Percentiles rank a stretch among this genome's conserved stretches.
Evolutionary conservation across 1,284 basidiomycete genomes (phyloP).

Genomic region (Cutaneotrichosporon cutaneum): DNA sequence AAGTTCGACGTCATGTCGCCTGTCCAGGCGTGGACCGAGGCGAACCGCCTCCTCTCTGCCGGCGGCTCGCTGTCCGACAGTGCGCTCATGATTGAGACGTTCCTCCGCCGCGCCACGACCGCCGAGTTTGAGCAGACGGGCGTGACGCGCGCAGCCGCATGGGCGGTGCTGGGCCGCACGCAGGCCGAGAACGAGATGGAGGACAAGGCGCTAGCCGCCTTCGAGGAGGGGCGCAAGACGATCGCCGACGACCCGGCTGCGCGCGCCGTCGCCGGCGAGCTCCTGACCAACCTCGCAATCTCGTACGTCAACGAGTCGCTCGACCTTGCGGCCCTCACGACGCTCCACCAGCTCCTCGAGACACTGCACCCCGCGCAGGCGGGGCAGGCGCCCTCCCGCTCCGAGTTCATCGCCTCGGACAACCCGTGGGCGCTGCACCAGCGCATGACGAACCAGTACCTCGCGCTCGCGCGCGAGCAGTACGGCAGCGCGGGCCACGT

Average conservation of each 20-base stretch:
- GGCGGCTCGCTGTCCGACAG: slow-evolving; percentile 84
- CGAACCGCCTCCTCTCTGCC: slow-evolving; percentile 60
- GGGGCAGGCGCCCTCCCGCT: slow-evolving; percentile 44
- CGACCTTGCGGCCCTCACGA: slow-evolving; percentile 82
- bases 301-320: slow-evolving; percentile 96
- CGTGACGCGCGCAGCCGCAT: slow-evolving; percentile 66
- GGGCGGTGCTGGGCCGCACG: slow-evolving; percentile 89
- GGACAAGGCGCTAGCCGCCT: slow-evolving; percentile 58
- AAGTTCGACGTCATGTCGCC: slow-evolving; percentile 24
- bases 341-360: slow-evolving; percentile 81
- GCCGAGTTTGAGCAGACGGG: slow-evolving; percentile 52
- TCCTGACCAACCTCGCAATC: slow-evolving; percentile 88
- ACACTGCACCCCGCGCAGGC: slow-evolving; percentile 69
- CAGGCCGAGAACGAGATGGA: slow-evolving; percentile 91
- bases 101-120: slow-evolving; percentile 59
- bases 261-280: slow-evolving; percentile 65
- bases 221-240: slow-evolving; percentile 70
- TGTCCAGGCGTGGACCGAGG: slow-evolving; percentile 33
- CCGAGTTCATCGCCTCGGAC: slow-evolving; percentile 38
- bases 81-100: slow-evolving; percentile 79
- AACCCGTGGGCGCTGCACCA: slow-evolving; percentile 84
- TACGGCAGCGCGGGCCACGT: slow-evolving; percentile 65
- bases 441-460: slow-evolving; percentile 77
- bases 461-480: slow-evolving; percentile 78
- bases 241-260: slow-evolving; percentile 66